A percentile compares a stretch with the other conserved stretches of the same genome.
These are phyloP conservation scores for Arxiozyma bovina DNA, from an alignment of 1,139 yeast genomes.

Conservation along the genomic window DNA sequence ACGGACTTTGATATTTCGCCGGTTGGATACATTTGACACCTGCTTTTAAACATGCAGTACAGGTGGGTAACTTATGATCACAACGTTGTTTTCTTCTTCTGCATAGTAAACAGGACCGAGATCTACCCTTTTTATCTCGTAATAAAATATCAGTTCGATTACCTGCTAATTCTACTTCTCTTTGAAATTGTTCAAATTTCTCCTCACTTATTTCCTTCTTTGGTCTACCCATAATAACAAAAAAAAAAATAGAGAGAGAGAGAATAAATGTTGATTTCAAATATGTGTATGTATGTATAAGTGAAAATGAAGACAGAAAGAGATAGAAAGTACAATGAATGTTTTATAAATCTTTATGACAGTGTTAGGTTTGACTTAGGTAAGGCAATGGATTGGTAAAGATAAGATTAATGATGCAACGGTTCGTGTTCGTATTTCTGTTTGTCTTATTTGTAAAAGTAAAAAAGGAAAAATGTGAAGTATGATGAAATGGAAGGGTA, in stretches of 20 bases:
- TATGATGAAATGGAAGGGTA: not conserved
- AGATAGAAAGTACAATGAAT: not conserved
- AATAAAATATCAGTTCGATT: slow-evolving; percentile 22
- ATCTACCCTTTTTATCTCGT: slow-evolving; percentile 39
- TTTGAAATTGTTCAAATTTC: slow-evolving; percentile 27
- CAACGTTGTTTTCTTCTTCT: slow-evolving; percentile 49
- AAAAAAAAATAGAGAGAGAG: too few species aligned
- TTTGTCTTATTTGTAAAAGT: not conserved
- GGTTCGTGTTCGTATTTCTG: not conserved
- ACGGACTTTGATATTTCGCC: slow-evolving; percentile 36
- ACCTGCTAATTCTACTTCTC: slow-evolving; percentile 30
- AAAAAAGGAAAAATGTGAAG: not conserved
- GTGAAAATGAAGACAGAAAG: not conserved
- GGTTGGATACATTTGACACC: slow-evolving; percentile 52
- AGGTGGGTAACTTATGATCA: slow-evolving; percentile 52
- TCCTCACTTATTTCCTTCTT: slow-evolving; percentile 28
- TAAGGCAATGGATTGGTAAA: too few species aligned
- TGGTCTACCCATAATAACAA: slow-evolving; percentile 27
- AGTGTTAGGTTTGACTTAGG: too few species aligned
- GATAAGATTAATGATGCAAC: not conserved
- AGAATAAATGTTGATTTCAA: not conserved
- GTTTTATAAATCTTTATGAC: not conserved
- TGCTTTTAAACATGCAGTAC: slow-evolving; percentile 53
- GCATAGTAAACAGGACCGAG: slow-evolving; percentile 43
- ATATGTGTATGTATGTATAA: not conserved